These are phyloP conservation scores for Solanum tacnaense DNA, from an alignment of 257 asterid genomes.

Conservation along the genomic window DNA sequence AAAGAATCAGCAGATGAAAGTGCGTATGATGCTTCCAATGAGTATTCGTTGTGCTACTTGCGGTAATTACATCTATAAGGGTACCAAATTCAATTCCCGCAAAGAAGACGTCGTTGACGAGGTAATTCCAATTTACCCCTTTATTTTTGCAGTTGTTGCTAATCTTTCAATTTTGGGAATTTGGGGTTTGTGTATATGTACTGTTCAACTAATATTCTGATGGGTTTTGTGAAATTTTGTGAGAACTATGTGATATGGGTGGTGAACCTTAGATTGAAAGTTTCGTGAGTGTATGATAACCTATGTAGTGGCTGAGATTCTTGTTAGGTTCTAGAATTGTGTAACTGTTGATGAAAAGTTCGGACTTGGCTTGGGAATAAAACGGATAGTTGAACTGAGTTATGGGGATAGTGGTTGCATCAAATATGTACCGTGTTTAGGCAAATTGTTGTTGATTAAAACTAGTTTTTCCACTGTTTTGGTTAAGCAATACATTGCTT, in stretches of 20 bases:
- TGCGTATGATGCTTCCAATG: slow-evolving; percentile 96
- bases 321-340: neutral
- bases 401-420: neutral
- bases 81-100: slow-evolving; percentile 81
- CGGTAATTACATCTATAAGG: slow-evolving; percentile 75
- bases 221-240: neutral
- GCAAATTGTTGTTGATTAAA: neutral
- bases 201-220: neutral
- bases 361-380: neutral
- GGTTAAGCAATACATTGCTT: neutral
- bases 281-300: neutral
- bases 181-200: neutral
- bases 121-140: slow-evolving; percentile 8
- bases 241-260: neutral
- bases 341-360: neutral
- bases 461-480: neutral
- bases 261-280: neutral
- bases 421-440: neutral
- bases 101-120: slow-evolving; percentile 79
- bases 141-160: neutral
- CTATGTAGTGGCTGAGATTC: neutral
- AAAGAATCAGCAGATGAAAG: slow-evolving; percentile 65
- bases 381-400: neutral
- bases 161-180: neutral
- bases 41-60: slow-evolving; percentile 73